These are phyloP conservation scores for Gyromitra esculenta DNA, from an alignment of 2,329 filamentous ascomycete species.

Conservation along the genomic window DNA sequence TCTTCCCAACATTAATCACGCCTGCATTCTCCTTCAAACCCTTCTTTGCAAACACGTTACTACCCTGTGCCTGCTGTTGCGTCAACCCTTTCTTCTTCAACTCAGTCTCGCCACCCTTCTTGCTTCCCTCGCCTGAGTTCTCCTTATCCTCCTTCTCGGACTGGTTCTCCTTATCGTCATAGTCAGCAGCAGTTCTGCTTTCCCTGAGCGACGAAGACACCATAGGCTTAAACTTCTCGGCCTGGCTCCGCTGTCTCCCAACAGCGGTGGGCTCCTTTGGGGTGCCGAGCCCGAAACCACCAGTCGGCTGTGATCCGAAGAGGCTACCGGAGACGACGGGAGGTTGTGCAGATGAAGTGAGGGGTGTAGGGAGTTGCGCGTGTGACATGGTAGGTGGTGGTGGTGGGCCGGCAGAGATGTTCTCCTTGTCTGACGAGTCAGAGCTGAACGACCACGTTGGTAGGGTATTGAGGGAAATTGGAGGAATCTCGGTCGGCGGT, in stretches of 20 bases:
- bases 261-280: conserved; percentile 48
- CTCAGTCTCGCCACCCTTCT: conserved; percentile 30
- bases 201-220: conserved; percentile 51
- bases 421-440: conserved; percentile 54
- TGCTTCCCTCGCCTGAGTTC: conserved; percentile 39
- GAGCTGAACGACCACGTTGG: conserved; percentile 45
- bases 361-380: conserved; percentile 49
- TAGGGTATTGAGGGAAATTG: conserved; percentile 10
- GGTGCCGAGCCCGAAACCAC: conserved; percentile 49
- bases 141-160: conserved; percentile 46
- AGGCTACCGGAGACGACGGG: conserved; percentile 42
- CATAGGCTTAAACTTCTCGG: conserved; percentile 53
- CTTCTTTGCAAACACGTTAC: conserved; percentile 39
- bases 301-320: conserved; percentile 49
- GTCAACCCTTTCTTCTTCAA: conserved; percentile 38
- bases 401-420: conserved; percentile 50
- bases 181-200: conserved; percentile 44
- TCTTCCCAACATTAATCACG: conserved; percentile 47
- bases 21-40: conserved; percentile 51
- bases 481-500: conserved; percentile 30
- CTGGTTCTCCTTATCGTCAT: conserved; percentile 53
- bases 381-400: conserved; percentile 55
- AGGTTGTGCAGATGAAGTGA: conserved; percentile 40
- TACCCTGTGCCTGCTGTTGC: conserved; percentile 30
- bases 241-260: conserved; percentile 45